Evolutionary conservation across 148 eudicot genomes (phyloP), one percentile per base, ranked within the genome.

Genomic region (Fagopyrum tataricum): DNA sequence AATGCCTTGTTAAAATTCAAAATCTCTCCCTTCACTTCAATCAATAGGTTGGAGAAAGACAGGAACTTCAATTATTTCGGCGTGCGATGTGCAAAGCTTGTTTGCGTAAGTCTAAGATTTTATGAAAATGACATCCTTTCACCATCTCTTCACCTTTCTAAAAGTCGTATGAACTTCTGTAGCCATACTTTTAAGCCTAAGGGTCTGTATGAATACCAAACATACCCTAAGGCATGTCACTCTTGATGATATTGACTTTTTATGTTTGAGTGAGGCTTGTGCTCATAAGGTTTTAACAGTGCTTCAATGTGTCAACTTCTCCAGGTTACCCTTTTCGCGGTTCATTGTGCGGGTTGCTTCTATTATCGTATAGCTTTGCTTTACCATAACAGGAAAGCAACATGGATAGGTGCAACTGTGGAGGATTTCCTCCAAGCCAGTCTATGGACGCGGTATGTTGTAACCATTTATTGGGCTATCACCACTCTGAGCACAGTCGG

Each of bases 301-400:
- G 37, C 37, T 31, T 31, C 2, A 31, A 31, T 31, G 37, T 31
- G 37, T 31, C 2, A 31, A 31, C 73, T 8, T 26, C 56, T 76
- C 5, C 52, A 90, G 96, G 96, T 90, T 44, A 92, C 97, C 10
- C 84, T 92, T 51, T 88, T 90, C 72, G 85, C 90, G 6, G 93
- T 90, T 74, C 98, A 92, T 70, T 92, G 84, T 82, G 88, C 98
- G 62, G 98, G 83, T 41, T 92, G 98, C 83, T 85, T 90, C 75
- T 84, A 78, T 77, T 92, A 84, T 71, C 85, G 83, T 70, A 79
- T 92, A 42, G 98, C 98, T 20, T 90, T 87, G 18, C 86, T 77
- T 76, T 84, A 90, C 77, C 86, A 12, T 18, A 71, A 92, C 73
- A 82, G 74, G 18, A 68, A 51, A 41, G 83, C 67, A 51, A 92